Base-by-base conservation (phyloP, 306 rosid species). In the Luffa aegyptiaca region DNA sequence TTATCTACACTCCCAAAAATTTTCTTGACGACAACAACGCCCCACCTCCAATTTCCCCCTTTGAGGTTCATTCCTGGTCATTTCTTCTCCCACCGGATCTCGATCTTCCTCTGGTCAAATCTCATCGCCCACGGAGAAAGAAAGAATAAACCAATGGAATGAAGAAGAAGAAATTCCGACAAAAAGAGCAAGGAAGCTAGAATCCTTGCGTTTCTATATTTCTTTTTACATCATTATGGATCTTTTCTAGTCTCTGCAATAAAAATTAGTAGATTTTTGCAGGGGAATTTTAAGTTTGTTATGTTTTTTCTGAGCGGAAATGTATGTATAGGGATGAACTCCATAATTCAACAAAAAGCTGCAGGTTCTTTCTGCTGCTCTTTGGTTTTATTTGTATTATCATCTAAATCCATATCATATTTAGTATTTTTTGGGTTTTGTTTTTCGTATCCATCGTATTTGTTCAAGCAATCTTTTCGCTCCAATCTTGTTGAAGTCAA, bases 301-400 rank as follows among this genome's bases (percentile, higher is more conserved):
- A 44, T 72, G 52, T 36, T 37, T 2, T 66, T 66, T 39, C 26
- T 39, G 48, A 66, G 73, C 73, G 13, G 26, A 66, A 66, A 36
- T 68, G 56, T 21, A 46, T 44, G 57, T 46, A 72, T 46, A 72
- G 57, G 21, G 44, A 71, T 2, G 57, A 72, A 72, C n/a, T 46
- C 41, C 56, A 70, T 70, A 74, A 33, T 74, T 74, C 44, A 74
- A 74, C 77, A 21, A 74, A 74, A 74, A 74, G 62, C 7, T 33
- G 46, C 78, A 33, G 33, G 33, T 74, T 51, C 3, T 33, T 26
- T 51, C 45, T 73, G 45, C 61, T 4, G 45, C 78, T 33, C 61
- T 73, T 73, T 51, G 45, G 17, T 74, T 74, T 51, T 72, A 49
- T 51, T 51, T 12, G 20, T 31, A 49, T 72, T 72, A 14, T 74